Percentiles rank a stretch among this genome's conserved stretches.
phyloP scores from a whole-genome alignment of 495 filamentous ascomycete genomes.

The Pyrenula aspistea region DNA sequence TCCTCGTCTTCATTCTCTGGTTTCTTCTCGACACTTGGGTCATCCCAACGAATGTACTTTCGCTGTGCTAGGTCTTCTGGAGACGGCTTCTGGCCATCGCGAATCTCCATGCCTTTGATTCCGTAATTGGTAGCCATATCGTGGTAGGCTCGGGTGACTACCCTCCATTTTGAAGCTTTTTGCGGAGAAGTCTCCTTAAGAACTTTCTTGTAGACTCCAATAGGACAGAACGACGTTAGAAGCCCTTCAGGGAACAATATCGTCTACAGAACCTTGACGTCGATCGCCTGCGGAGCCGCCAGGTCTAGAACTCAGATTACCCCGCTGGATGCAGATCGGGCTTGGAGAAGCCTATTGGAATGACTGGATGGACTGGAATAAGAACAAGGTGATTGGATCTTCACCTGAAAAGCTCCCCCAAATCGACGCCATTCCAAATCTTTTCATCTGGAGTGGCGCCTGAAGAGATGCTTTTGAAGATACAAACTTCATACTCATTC shows the following conservation, averaged over 20 bases:
- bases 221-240: background rate
- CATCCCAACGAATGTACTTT: slow-evolving; percentile 29
- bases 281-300: background rate
- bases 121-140: background rate
- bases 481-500: no score
- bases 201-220: background rate
- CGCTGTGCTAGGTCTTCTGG: slow-evolving; percentile 10
- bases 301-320: no score
- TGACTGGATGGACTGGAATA: no score
- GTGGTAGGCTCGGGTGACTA: no score
- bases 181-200: background rate
- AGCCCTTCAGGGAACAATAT: background rate
- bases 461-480: no score
- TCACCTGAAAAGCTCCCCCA: no score
- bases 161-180: background rate
- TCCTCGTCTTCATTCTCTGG: slow-evolving; percentile 28
- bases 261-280: background rate
- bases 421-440: no score
- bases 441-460: no score
- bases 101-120: background rate
- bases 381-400: no score
- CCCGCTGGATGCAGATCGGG: no score
- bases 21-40: slow-evolving; percentile 27
- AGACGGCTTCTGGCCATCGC: background rate
- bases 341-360: no score